A percentile compares a stretch with the other conserved stretches of the same genome.
Conservation (phyloP, 2,329 filamentous ascomycete genomes). For the Botrytis cinerea region DNA sequence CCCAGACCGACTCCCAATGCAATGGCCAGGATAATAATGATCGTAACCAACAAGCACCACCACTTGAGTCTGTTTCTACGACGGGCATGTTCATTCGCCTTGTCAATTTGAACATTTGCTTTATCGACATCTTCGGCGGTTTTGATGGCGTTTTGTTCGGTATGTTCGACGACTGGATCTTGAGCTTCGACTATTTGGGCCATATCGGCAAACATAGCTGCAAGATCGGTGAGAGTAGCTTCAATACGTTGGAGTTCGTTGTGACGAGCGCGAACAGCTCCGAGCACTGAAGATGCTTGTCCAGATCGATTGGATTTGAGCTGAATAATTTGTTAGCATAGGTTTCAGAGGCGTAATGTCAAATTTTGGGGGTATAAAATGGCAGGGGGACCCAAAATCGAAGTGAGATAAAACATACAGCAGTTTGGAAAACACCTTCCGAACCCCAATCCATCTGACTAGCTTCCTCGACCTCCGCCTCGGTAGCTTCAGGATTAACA, state of each 20-base stretch:
- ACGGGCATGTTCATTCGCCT: constrained; percentile 67
- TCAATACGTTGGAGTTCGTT: constrained; percentile 83
- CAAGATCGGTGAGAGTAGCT: constrained; percentile 69
- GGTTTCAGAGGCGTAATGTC: not conserved
- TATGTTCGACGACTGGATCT: constrained; percentile 61
- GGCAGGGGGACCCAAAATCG: not conserved
- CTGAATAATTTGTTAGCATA: constrained; percentile 46
- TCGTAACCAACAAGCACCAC: constrained; percentile 68
- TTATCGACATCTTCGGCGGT: constrained; percentile 67
- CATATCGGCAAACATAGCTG: constrained; percentile 71
- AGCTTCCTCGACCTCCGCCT: constrained; percentile 69
- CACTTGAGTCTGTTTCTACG: constrained; percentile 76
- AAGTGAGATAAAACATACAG: constrained; percentile 55
- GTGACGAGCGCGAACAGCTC: constrained; percentile 78
- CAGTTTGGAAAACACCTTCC: constrained; percentile 80
- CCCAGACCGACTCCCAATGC: constrained; percentile 53
- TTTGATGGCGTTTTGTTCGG: constrained; percentile 65
- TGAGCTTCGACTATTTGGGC: constrained; percentile 74
- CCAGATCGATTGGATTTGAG: constrained; percentile 74
- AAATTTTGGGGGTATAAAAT: no score
- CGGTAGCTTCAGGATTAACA: constrained; percentile 77
- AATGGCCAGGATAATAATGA: constrained; percentile 60
- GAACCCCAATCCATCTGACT: constrained; percentile 72
- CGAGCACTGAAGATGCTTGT: constrained; percentile 71
- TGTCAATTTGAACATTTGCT: constrained; percentile 68